Percentiles rank a stretch among this genome's conserved stretches.
These are phyloP conservation scores for Cercospora brassicicola DNA, from an alignment of 2,329 filamentous ascomycete genomes.

Conservation along the genomic window DNA sequence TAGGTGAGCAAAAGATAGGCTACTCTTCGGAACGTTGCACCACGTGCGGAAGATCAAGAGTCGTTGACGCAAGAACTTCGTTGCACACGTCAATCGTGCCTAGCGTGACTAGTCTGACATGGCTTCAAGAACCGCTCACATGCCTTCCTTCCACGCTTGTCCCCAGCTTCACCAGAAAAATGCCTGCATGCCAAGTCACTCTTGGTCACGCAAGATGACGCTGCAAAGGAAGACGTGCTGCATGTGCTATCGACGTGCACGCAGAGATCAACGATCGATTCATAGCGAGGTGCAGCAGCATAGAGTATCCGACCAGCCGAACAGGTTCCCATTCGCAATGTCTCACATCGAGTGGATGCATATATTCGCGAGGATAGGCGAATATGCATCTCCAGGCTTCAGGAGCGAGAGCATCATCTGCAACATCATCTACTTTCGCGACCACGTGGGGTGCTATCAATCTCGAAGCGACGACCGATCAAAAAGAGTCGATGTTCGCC, in stretches of 20 bases:
- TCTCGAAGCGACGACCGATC: background rate
- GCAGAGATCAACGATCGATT: background rate
- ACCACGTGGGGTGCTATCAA: background rate
- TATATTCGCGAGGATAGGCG: background rate
- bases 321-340: background rate
- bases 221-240: background rate
- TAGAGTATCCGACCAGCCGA: background rate
- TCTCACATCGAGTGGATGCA: background rate
- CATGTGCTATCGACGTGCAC: background rate
- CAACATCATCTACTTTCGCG: too few relatives aligned
- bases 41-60: background rate
- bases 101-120: background rate
- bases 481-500: background rate
- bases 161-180: background rate
- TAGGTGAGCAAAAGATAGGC: background rate
- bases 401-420: background rate
- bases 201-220: background rate
- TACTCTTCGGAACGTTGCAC: constrained; percentile 1
- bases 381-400: background rate
- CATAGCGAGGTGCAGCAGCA: background rate
- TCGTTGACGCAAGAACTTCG: background rate
- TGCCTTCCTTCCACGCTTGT: background rate
- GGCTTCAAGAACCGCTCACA: background rate
- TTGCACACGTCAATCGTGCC: background rate
- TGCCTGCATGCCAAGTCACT: background rate